phyloP scores from a whole-genome alignment of 768 basidiomycete genomes.

The Lactarius hatsudake region DNA sequence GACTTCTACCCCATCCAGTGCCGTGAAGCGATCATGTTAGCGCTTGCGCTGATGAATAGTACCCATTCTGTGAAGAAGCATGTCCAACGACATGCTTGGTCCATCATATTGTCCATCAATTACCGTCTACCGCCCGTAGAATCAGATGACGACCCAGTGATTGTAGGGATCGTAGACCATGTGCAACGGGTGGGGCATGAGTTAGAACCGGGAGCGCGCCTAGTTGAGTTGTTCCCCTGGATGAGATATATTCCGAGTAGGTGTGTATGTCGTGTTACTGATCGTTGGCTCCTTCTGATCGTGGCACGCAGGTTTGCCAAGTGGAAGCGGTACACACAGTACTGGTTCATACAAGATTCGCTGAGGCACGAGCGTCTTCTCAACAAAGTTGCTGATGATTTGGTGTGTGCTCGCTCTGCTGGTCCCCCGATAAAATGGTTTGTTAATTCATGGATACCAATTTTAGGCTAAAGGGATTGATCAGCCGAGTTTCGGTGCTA shows the following conservation, averaged over 20 bases:
- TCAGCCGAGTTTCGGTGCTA: conserved; percentile 3
- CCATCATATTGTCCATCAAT: conserved; percentile 30
- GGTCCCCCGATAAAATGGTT: not conserved
- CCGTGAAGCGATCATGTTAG: not conserved
- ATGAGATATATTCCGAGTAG: not conserved
- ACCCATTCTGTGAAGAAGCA: conserved; percentile 28
- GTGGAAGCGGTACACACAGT: not conserved
- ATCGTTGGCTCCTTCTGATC: not conserved
- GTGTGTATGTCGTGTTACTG: not conserved
- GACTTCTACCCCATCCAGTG: not conserved
- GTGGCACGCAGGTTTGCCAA: not conserved
- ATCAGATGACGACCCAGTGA: conserved; percentile 14
- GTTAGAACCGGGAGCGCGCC: not conserved
- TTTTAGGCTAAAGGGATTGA: not conserved
- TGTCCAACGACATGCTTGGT: conserved; percentile 32
- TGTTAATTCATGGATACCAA: not conserved
- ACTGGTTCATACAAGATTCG: not conserved
- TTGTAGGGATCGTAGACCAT: not conserved
- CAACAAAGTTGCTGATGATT: not conserved
- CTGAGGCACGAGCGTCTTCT: not conserved
- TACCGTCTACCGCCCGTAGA: conserved; percentile 9
- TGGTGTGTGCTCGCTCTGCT: not conserved
- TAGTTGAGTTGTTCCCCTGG: not conserved
- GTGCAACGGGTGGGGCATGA: not conserved
- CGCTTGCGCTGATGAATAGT: conserved; percentile 32